These are phyloP conservation scores for Aciculoconidium aculeatum DNA, from an alignment of 805 yeast genomes.

Conservation along the genomic window DNA sequence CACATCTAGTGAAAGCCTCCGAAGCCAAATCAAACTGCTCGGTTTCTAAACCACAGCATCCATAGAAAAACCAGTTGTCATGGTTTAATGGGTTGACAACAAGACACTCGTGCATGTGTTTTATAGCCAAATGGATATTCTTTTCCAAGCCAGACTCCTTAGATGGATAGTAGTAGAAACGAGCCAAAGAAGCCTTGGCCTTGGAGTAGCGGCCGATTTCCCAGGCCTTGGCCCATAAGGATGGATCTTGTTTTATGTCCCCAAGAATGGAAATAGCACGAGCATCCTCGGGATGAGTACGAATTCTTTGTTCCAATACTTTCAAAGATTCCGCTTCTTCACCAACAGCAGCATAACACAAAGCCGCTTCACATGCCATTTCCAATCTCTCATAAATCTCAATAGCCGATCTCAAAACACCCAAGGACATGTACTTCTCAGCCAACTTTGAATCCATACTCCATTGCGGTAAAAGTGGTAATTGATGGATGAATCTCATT, in stretches of 20 bases:
- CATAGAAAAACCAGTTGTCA: constrained; percentile 89
- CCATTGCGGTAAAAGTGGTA: constrained; percentile 83
- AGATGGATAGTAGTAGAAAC: constrained; percentile 66
- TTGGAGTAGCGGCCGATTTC: constrained; percentile 71
- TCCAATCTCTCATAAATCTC: constrained; percentile 80
- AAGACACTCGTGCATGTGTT: constrained; percentile 70
- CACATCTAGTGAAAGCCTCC: constrained; percentile 89
- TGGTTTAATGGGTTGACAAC: constrained; percentile 65
- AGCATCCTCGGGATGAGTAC: constrained; percentile 63
- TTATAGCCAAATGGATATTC: constrained; percentile 49
- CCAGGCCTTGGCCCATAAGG: constrained; percentile 84
- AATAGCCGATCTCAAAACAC: constrained; percentile 79
- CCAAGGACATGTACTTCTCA: constrained; percentile 78
- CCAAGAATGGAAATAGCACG: constrained; percentile 82
- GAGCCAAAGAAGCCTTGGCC: constrained; percentile 81
- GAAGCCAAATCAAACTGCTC: constrained; percentile 71
- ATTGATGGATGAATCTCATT: constrained; percentile 61
- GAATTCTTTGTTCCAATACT: constrained; percentile 50
- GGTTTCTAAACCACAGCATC: constrained; percentile 79
- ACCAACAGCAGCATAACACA: constrained; percentile 85
- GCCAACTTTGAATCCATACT: constrained; percentile 76
- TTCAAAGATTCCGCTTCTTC: constrained; percentile 61
- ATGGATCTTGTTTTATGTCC: constrained; percentile 73
- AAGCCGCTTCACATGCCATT: constrained; percentile 75
- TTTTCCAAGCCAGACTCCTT: constrained; percentile 43